Base-by-base conservation (phyloP, 129 eudicot species). In the Centrapalus pauciflorus region DNA sequence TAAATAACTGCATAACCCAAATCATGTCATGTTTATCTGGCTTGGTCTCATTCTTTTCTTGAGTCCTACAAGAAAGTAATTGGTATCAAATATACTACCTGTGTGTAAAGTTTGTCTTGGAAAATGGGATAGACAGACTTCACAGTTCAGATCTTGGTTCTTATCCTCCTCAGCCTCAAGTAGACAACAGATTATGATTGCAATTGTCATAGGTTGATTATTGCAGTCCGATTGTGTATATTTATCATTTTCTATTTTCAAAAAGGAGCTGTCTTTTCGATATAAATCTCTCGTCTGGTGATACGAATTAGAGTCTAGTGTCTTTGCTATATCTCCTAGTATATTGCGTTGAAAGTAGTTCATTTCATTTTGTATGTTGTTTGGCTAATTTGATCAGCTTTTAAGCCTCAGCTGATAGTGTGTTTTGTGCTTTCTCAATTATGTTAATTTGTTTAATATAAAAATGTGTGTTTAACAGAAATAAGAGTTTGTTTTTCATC, bases 401-500 rank as follows among this genome's bases (percentile, higher is more conserved):
- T 25, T 41, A 48, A 28, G 30, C 34, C 48, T 28, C 8, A 19
- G 7, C 24, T 11, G 32, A 19, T 43, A 41, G 67, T 58, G 11
- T 37, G 48, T 60, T 49, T 48, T 29, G 38, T 29, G 35, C 33
- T 43, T 56, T 14, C 21, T 4, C 30, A 41, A 61, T 28, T 48
- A 20, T 61, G 41, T 61, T 60, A 11, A 21, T 25, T 7, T 46
- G 37, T 33, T 5, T 3, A 64, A 11, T 9, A 49, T 35, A 9
- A 61, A 62, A 19, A 27, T 25, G 21, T 43, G 55, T 62, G 35
- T 48, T n/a, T 64, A 64, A 9, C 48, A 54, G 21, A 49, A 51
- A 28, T 58, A 37, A 52, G 32, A 40, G 16, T 64, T 38, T 73
- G 4, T 66, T 19, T 20, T 74, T 73, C 72, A 51, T 60, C 27